Conservation (phyloP, 225 moss, liverwort and hornwort genomes). For the Bryum argenteum region DNA sequence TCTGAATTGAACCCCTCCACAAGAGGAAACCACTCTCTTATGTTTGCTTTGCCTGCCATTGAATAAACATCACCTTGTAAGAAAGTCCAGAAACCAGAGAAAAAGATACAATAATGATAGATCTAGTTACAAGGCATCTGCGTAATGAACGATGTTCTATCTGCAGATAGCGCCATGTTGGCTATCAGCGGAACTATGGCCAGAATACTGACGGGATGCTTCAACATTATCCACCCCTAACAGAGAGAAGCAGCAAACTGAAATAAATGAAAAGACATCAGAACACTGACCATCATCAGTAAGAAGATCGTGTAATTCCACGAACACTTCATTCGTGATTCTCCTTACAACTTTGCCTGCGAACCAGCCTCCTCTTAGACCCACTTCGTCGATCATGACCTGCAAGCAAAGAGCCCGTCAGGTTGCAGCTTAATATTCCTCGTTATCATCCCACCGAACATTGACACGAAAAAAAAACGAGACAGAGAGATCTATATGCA, state of each 20-base stretch:
- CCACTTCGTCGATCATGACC: conserved; percentile 66
- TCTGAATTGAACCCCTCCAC: conserved; percentile 40
- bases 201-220: neutral
- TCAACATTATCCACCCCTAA: conserved; percentile 1
- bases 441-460: neutral
- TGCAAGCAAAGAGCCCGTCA: conserved; percentile 37
- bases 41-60: conserved; percentile 49
- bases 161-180: neutral
- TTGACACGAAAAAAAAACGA: conserved; percentile 1
- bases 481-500: neutral
- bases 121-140: too few species aligned
- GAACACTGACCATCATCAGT: conserved; percentile 60
- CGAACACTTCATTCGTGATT: conserved; percentile 46
- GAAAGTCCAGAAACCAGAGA: neutral
- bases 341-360: conserved; percentile 47
- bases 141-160: conserved; percentile 6
- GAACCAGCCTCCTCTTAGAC: conserved; percentile 70
- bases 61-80: conserved; percentile 13
- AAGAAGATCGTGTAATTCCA: conserved; percentile 59
- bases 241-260: conserved; percentile 24
- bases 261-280: neutral
- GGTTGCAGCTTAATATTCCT: conserved; percentile 22
- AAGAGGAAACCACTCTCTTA: conserved; percentile 87
- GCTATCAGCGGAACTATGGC: neutral
- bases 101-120: too few species aligned